These are phyloP conservation scores for Moricandia arvensis DNA, from an alignment of 345 rosid genomes.

Conservation along the genomic window DNA sequence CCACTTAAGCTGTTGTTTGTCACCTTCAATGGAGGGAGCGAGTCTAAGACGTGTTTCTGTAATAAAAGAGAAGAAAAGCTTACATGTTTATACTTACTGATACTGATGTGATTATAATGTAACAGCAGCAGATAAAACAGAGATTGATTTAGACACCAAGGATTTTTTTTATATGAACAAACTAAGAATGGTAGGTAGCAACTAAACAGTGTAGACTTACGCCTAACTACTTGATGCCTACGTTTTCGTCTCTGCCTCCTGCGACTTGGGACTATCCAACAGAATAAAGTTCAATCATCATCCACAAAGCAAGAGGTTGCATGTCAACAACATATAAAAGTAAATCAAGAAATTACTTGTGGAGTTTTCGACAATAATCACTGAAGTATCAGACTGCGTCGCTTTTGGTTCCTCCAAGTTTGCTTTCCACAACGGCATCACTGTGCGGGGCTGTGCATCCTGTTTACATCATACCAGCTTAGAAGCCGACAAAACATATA, in stretches of 20 bases:
- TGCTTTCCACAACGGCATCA: constrained; percentile 84
- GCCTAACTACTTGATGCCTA: constrained; percentile 63
- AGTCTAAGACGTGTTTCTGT: constrained; percentile 76
- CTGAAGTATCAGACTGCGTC: constrained; percentile 75
- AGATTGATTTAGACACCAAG: too few relatives aligned
- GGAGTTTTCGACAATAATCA: constrained; percentile 63
- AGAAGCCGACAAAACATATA: neutral
- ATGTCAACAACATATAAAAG: constrained; percentile 25
- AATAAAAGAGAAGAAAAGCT: constrained; percentile 11
- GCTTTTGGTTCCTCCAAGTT: constrained; percentile 75
- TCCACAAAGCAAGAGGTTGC: constrained; percentile 17
- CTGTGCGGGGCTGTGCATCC: constrained; percentile 81
- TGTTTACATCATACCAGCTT: constrained; percentile 34
- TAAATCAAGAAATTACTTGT: constrained; percentile 52
- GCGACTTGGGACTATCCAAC: constrained; percentile 71
- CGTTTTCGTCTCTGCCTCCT: constrained; percentile 73
- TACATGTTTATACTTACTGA: neutral
- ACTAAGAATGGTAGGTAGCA: too few relatives aligned
- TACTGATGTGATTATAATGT: neutral
- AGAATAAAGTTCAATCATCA: constrained; percentile 51
- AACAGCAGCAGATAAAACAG: constrained; percentile 16
- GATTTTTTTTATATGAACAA: too few relatives aligned
- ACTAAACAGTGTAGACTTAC: constrained; percentile 54
- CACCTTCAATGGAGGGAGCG: constrained; percentile 69
- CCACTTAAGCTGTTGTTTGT: constrained; percentile 69